Evolutionary conservation across 1,139 yeast genomes (phyloP), one percentile per base, ranked within the genome.

Genomic region (Hansenula sp.): DNA sequence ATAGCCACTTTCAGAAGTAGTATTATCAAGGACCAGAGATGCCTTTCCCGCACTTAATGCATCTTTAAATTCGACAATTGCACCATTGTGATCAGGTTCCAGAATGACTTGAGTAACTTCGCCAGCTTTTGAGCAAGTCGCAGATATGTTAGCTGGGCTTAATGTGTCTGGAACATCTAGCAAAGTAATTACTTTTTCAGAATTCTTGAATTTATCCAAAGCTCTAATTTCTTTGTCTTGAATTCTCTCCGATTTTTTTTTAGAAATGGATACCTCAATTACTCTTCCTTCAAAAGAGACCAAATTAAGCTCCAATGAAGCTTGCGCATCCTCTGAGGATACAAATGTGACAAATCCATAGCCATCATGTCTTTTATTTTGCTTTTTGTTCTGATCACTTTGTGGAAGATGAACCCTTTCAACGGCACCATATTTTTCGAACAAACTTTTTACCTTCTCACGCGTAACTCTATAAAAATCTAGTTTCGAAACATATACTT

Each of bases 11-110:
- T 71, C 73, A 24, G 77, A 63, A 9, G 48, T 54, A 11, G 52
- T 53, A 0, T 79, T 77, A 34, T 74, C 71, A n/a, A 83, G 54
- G 4, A 62, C 61, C 60, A 85, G 59, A 0, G 72, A 64, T 0
- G 85, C 85, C 44, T 63, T 72, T 0, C 94, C 93, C 4, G 86
- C 77, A 45, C 72, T 75, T 10, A 65, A 59, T 0, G 70, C 67
- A 5, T 61, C 62, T 21, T 58, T 62, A 53, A 78, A 81, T 51
- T 79, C 79, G 3, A 85, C 70, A 15, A 79, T 56, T 0, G 85
- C 88, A 2, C 76, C 77, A 3, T 64, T 61, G n/a, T 61, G 55
- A 29, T 71, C 75, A 0, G 85, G 76, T 36, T 70, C 71, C 18
- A 81, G 58, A 16, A 72, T 66, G 0, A 83, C 61, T 19, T 68